phyloP scores from a whole-genome alignment of 2,329 filamentous ascomycete genomes.

The Cladorrhinum sp. region DNA sequence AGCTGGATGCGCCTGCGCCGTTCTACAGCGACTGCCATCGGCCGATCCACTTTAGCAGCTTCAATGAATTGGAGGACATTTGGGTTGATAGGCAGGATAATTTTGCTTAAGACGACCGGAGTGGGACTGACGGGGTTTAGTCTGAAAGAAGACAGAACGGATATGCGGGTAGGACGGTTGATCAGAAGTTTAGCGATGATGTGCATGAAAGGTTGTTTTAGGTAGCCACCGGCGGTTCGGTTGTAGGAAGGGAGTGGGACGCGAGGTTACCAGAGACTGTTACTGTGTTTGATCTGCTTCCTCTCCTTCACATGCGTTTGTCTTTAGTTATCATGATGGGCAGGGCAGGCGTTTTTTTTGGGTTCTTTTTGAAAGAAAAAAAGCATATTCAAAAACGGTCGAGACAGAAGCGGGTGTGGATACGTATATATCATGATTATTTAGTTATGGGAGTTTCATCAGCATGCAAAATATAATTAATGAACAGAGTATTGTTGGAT shows the following conservation, averaged over 20 bases:
- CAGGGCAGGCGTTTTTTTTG: neutral
- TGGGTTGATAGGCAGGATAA: constrained; percentile 92
- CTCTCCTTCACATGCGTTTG: neutral
- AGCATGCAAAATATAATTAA: neutral
- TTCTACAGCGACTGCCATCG: constrained; percentile 94
- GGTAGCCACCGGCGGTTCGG: neutral
- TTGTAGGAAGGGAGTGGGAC: neutral
- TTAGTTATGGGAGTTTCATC: neutral
- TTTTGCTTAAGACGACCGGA: constrained; percentile 79
- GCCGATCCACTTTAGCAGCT: constrained; percentile 94
- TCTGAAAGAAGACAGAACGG: neutral
- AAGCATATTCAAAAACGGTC: neutral
- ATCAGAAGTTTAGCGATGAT: neutral
- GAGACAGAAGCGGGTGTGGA: neutral
- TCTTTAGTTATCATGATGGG: neutral
- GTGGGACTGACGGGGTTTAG: too few relatives aligned
- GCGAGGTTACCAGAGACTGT: neutral
- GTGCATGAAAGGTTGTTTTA: neutral
- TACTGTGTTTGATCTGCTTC: neutral
- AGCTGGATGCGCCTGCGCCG: constrained; percentile 83
- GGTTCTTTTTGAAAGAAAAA: neutral
- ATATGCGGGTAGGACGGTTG: neutral
- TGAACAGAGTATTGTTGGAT: neutral
- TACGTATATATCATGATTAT: neutral
- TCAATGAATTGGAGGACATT: constrained; percentile 94